Conservation (phyloP, 2,329 filamentous ascomycete genomes). For the Acephala macrosclerotiorum region DNA sequence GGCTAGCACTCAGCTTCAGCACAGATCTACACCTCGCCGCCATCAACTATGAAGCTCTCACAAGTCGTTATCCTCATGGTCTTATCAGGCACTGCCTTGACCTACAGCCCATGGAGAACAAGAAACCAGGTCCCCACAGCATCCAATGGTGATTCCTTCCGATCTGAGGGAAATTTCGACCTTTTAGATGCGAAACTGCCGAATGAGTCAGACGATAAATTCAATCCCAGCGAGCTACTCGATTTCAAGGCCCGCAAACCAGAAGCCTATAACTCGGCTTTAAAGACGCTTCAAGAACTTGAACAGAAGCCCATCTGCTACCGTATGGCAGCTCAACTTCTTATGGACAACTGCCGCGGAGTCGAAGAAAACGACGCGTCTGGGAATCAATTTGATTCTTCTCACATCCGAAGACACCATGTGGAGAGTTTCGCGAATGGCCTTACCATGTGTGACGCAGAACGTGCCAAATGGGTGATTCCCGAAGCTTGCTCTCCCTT, state of each 20-base stretch:
- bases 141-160: constrained; percentile 5
- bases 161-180: not conserved
- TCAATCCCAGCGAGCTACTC: constrained; percentile 34
- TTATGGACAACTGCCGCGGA: constrained; percentile 44
- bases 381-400: constrained; percentile 39
- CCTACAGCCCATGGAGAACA: constrained; percentile 25
- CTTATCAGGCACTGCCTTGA: constrained; percentile 13
- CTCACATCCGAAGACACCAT: constrained; percentile 52
- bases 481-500: constrained; percentile 60
- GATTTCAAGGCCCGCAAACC: constrained; percentile 33
- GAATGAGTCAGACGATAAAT: constrained; percentile 12
- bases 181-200: constrained; percentile 6
- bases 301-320: constrained; percentile 44
- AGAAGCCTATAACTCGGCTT: constrained; percentile 43
- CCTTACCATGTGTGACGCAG: constrained; percentile 69
- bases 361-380: constrained; percentile 40
- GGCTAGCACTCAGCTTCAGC: not conserved
- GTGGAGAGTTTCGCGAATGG: constrained; percentile 65
- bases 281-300: constrained; percentile 41
- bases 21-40: not conserved
- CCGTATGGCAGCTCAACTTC: constrained; percentile 42
- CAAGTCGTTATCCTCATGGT: constrained; percentile 6
- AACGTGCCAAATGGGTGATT: constrained; percentile 56
- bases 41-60: constrained; percentile 23
- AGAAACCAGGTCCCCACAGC: not conserved